phyloP scores from a whole-genome alignment of 352 stramenopile genomes.

The Phytophthora pisi region DNA sequence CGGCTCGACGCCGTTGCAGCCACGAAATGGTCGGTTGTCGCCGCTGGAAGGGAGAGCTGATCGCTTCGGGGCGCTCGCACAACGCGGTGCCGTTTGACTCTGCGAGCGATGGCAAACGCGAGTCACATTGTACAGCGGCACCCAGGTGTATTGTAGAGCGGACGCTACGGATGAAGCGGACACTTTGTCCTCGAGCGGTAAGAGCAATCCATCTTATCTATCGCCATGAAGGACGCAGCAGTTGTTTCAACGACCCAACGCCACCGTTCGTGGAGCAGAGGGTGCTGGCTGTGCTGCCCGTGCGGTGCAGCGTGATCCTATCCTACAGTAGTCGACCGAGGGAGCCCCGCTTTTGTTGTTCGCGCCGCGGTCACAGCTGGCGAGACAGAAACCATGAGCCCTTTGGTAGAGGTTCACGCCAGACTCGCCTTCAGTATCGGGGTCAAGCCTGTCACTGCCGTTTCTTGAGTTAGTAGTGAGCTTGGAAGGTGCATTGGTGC shows the following conservation, averaged over 20 bases:
- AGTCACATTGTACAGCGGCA: not conserved
- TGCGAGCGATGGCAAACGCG: not conserved
- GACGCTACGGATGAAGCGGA: not conserved
- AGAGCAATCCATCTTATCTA: conserved; percentile 2
- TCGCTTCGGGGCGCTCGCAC: not conserved
- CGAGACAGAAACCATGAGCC: conserved; percentile 23
- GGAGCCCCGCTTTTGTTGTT: conserved; percentile 26
- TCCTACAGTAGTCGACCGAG: not conserved
- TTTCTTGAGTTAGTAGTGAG: conserved; percentile 27
- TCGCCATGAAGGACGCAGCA: not conserved
- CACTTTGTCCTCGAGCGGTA: not conserved
- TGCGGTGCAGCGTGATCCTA: not conserved
- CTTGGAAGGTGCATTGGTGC: conserved; percentile 12
- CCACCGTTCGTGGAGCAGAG: conserved; percentile 19
- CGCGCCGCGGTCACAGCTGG: conserved; percentile 18
- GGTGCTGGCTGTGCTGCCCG: not conserved
- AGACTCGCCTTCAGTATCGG: conserved; percentile 20
- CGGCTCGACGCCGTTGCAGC: not conserved
- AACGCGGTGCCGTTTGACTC: conserved; percentile 4
- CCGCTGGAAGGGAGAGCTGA: not conserved
- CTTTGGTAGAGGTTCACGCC: conserved; percentile 3
- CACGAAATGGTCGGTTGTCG: not conserved
- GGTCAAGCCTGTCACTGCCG: conserved; percentile 15
- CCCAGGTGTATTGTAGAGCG: not conserved
- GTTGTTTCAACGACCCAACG: conserved; percentile 24